Base-by-base conservation (phyloP, 2,329 filamentous ascomycete genomes). In the Aureobasidium mangrovei region DNA sequence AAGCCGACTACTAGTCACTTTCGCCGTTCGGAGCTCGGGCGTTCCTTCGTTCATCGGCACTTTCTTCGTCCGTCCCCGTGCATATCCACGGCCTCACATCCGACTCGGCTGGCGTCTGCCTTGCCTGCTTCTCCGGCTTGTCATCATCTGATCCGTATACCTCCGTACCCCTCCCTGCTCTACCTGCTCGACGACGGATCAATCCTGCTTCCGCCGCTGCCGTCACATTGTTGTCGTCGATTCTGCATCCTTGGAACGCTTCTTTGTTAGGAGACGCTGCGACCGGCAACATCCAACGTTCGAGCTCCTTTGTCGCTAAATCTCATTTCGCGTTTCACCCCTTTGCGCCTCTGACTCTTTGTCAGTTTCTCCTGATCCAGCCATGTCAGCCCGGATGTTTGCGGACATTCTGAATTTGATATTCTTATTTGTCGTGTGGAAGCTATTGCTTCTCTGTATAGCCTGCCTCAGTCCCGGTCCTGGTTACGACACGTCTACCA, bases 401-500 rank as follows among this genome's bases (percentile, higher is more conserved):
- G 55, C 54, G 28, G 52, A 56, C 35, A 40, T 59, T 33, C 56
- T 27, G 33, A 41, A 59, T 8, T 59, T 71, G 12, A 41, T 63
- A 28, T 47, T 61, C 9, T 61, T 73, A 3, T 90, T 87, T 64
- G 53, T 73, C 4, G 65, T 72, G 9, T 91, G 85, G 85, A 93
- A 91, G 65, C 48, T 68, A 4, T 64, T 87, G 7, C 72, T 93
- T 5, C 67, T 90, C n/a, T 62, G 77, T 43, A 67, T 91, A 53
- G 82, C 82, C 51, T 64, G 70, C 49, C 66, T 79, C 44, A 80
- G 76, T 56, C 79, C 79, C 12, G 81, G 80, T 60, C 71, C 72
- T 18, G 81, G 81, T 47, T 94, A 93, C 67, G 88, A 94, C 70
- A 91, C 87, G n/a, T 91, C 86, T 5, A 84, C 79, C 5, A 77